phyloP scores from a whole-genome alignment of 2,329 filamentous ascomycete species.

The Alternaria sp. region DNA sequence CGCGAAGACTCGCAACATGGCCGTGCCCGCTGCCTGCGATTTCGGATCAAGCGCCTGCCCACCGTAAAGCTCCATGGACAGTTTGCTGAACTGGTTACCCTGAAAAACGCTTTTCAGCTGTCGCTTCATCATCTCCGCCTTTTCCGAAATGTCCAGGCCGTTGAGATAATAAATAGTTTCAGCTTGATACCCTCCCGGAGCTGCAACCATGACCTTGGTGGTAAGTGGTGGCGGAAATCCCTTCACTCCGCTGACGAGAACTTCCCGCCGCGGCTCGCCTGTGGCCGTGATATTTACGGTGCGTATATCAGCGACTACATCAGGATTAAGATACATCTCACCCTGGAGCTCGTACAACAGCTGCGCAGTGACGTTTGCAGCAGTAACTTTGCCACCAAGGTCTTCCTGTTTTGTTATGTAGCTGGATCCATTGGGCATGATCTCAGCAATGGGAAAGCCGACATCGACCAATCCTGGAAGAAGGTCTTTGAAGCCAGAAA shows the following conservation, averaged over 20 bases:
- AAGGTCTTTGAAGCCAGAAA: constrained; percentile 55
- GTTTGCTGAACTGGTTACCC: no score
- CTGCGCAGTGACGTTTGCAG: not conserved
- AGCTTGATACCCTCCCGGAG: not conserved
- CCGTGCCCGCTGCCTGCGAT: not conserved
- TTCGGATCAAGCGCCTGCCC: not conserved
- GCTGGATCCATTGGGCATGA: constrained; percentile 51
- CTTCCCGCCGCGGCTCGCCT: no score
- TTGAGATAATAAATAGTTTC: not conserved
- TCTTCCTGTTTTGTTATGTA: constrained; percentile 52
- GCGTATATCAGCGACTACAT: constrained; percentile 6
- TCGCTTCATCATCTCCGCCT: not conserved
- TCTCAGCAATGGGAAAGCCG: constrained; percentile 57
- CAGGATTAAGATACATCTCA: not conserved
- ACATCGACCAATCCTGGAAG: constrained; percentile 51
- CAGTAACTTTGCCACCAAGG: not conserved
- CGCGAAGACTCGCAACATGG: not conserved
- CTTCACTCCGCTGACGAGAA: no score
- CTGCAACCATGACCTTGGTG: constrained; percentile 40
- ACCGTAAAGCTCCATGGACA: no score
- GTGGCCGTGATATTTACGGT: no score
- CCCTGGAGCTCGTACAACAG: not conserved
- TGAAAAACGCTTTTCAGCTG: not conserved
- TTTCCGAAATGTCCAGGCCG: not conserved
- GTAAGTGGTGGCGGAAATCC: constrained; percentile 26